Evolutionary conservation across 805 yeast species (phyloP), one percentile per base, ranked within the genome.

Genomic region (Candida silvicultrix): DNA sequence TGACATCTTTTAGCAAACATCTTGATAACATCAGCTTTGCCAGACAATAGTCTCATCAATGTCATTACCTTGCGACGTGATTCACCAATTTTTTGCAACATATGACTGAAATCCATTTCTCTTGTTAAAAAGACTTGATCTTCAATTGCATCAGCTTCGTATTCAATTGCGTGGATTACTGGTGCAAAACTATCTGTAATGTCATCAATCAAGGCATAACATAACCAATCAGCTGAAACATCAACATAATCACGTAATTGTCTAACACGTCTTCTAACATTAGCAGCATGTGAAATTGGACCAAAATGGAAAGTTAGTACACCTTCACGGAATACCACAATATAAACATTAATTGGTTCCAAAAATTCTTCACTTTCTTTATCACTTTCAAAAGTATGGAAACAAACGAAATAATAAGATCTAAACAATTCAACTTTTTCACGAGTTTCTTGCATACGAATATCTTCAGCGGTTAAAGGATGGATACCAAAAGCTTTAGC

Each of bases 401-500:
- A 94, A 75, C 96, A 87, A 38, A 94, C 96, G 70, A 94, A 89
- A 66, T 94, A 92, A 67, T 92, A 92, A 54, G 80, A 78, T 56
- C 81, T 80, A 75, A 92, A 92, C 50, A 92, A 71, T 67, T 92
- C 99, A 28, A 92, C 97, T 67, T 92, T 92, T 70, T 92, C 99
- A 68, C 99, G 89, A 21, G 96, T 80, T 69, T 92, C 99, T 68
- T 90, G 96, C 80, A 89, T 86, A 47, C 96, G 73, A 53, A 92
- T 90, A 81, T 92, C 99, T 69, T 92, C 99, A 1, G 97, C 89
- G 0, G 99, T 92, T 72, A 92, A 81, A 28, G 99, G 99, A 71
- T 92, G 99, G 67, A 92, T 88, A 10, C 97, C 96, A 65, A 92
- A 92, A 0, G 97, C 94, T 58, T 90, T 90, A 10, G 97, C 84